A percentile compares a stretch with the other conserved stretches of the same genome.
phyloP scores from a whole-genome alignment of 495 filamentous ascomycete species.

The Entonaema liquescens region DNA sequence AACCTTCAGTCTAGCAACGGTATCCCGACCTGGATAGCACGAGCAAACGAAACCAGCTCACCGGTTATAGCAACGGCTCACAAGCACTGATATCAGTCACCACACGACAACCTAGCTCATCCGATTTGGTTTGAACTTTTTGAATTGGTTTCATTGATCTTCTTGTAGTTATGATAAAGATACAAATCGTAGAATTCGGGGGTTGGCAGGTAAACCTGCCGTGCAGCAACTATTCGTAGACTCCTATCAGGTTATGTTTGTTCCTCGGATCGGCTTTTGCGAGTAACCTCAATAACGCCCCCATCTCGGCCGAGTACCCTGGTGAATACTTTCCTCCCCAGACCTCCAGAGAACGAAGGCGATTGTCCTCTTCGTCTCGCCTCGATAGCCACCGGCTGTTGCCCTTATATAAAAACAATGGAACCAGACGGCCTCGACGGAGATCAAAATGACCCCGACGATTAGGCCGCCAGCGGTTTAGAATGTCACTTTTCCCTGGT shows the following conservation, averaged over 20 bases:
- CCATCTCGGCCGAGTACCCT: conserved; percentile 3
- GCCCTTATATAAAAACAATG: conserved; percentile 31
- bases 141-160: conserved; percentile 41
- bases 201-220: conserved; percentile 15
- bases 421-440: conserved; percentile 17
- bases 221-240: conserved; percentile 31
- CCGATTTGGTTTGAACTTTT: conserved; percentile 20
- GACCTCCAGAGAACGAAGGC: not conserved
- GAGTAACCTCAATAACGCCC: conserved; percentile 7
- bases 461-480: conserved; percentile 2
- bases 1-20: not conserved
- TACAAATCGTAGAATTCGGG: conserved; percentile 38
- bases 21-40: not conserved
- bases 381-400: conserved; percentile 9
- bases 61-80: not conserved
- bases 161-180: conserved; percentile 39
- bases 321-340: not conserved
- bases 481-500: conserved; percentile 17
- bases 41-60: not conserved
- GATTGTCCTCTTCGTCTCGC: conserved; percentile 1
- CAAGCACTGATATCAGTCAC: conserved; percentile 1
- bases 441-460: conserved; percentile 16
- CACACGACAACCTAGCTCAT: not conserved
- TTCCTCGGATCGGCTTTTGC: conserved; percentile 12
- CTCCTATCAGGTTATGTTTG: conserved; percentile 26